Evolutionary conservation across 2,329 filamentous ascomycete species (phyloP).

Genomic region (Proliferodiscus dingleyae): DNA sequence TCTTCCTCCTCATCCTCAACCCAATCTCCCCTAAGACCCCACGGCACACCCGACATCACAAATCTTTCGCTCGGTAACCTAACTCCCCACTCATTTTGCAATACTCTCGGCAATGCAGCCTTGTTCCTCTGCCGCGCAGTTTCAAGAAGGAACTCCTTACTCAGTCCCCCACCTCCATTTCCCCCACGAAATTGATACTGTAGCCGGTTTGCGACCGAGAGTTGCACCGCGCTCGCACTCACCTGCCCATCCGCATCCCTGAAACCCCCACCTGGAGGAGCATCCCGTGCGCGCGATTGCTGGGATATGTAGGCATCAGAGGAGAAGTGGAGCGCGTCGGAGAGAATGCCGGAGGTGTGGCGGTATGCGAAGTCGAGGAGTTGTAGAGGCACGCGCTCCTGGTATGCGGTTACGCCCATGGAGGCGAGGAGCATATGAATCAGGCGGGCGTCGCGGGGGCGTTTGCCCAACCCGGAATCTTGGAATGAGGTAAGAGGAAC

Average conservation of each 20-base stretch:
- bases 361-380: slow-evolving; percentile 85
- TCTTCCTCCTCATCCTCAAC: slow-evolving; percentile 43
- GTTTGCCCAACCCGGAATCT: slow-evolving; percentile 36
- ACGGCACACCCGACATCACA: slow-evolving; percentile 60
- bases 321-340: slow-evolving; percentile 64
- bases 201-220: slow-evolving; percentile 66
- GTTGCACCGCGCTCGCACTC: slow-evolving; percentile 60
- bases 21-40: slow-evolving; percentile 59
- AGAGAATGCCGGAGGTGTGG: slow-evolving; percentile 67
- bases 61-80: slow-evolving; percentile 64
- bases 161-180: slow-evolving; percentile 46
- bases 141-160: slow-evolving; percentile 73
- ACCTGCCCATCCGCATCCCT: slow-evolving; percentile 40
- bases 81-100: slow-evolving; percentile 63
- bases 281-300: slow-evolving; percentile 30
- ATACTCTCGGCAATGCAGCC: slow-evolving; percentile 57
- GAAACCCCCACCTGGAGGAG: slow-evolving; percentile 27
- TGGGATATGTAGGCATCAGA: slow-evolving; percentile 59
- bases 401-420: slow-evolving; percentile 74
- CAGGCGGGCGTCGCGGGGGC: slow-evolving; percentile 73
- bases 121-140: slow-evolving; percentile 68
- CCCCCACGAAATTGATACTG: slow-evolving; percentile 63
- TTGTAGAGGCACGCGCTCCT: slow-evolving; percentile 75
- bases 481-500: slow-evolving; percentile 31
- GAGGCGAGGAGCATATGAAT: slow-evolving; percentile 76